Percentiles rank a stretch among this genome's conserved stretches.
These are phyloP conservation scores for Chlamydomonas schloesseri DNA, from an alignment of 139 green algal species.

Conservation along the genomic window DNA sequence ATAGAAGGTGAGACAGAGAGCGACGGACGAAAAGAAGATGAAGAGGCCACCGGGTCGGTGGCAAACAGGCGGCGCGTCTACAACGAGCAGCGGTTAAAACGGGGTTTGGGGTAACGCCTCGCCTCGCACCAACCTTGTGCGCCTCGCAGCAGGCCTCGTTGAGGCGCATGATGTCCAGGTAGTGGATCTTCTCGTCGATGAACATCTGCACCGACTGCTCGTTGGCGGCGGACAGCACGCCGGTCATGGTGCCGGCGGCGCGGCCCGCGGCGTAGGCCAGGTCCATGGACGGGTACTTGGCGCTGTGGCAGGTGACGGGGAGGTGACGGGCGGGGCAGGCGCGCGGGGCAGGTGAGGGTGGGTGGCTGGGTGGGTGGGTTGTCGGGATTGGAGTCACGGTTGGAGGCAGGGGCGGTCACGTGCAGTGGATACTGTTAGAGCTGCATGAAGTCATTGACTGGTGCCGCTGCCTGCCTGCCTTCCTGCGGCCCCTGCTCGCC, in stretches of 20 bases:
- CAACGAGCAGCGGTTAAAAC: too few relatives aligned
- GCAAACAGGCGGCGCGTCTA: too few relatives aligned
- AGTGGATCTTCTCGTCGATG: conserved; percentile 92
- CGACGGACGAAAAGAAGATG: too few relatives aligned
- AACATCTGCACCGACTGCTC: conserved; percentile 98
- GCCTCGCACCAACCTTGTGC: conserved; percentile 70
- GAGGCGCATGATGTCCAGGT: conserved; percentile 94
- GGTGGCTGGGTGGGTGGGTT: too few relatives aligned
- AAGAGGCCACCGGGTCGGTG: too few relatives aligned
- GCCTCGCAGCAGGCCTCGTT: conserved; percentile 94
- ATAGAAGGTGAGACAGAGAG: background rate
- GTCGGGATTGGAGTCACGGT: too few relatives aligned
- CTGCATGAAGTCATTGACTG: too few relatives aligned
- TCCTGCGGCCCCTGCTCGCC: too few relatives aligned
- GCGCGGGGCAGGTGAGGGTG: background rate
- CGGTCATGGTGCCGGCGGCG: conserved; percentile 98
- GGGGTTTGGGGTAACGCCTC: too few relatives aligned
- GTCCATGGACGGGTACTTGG: conserved; percentile 98
- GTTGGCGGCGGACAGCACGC: conserved; percentile 96
- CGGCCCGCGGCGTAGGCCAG: conserved; percentile 95
- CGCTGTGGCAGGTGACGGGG: conserved; percentile 72
- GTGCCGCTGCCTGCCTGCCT: too few relatives aligned
- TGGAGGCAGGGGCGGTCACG: too few relatives aligned
- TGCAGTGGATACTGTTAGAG: too few relatives aligned
- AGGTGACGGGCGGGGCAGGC: background rate